Conservation (phyloP, 73 alveolate genomes). For the Tetrahymena elliotti region DNA sequence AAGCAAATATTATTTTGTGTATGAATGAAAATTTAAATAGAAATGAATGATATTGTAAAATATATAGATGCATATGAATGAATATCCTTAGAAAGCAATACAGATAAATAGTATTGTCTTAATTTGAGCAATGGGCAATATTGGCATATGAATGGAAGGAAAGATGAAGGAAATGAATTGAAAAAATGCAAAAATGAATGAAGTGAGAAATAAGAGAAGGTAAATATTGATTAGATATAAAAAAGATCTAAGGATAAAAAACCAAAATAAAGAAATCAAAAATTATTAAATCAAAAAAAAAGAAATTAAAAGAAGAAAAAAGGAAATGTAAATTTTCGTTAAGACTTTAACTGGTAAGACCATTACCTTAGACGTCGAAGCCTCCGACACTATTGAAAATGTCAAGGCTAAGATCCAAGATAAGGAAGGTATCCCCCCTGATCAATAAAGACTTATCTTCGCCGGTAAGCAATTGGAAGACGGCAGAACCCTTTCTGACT, state of each 20-base stretch:
- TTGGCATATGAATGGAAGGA: neutral
- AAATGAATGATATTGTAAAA: neutral
- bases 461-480: constrained; percentile 66
- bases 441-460: constrained; percentile 50
- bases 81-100: neutral
- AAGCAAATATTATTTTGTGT: neutral
- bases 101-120: neutral
- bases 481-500: constrained; percentile 55
- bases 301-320: constrained; percentile 18
- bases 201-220: neutral
- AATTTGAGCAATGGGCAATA: neutral
- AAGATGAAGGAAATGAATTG: neutral
- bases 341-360: constrained; percentile 60
- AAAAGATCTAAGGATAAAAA: neutral
- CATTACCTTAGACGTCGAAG: constrained; percentile 58
- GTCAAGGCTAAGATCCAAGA: constrained; percentile 62
- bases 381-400: constrained; percentile 53
- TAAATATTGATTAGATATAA: neutral
- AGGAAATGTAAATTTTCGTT: constrained; percentile 48
- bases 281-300: constrained; percentile 1
- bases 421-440: constrained; percentile 70
- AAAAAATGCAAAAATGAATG: neutral
- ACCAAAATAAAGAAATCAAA: neutral
- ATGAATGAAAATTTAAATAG: too few species aligned
- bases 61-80: neutral